phyloP scores from a whole-genome alignment of 176 grass and related monocot genomes.

The Ensete ventricosum region DNA sequence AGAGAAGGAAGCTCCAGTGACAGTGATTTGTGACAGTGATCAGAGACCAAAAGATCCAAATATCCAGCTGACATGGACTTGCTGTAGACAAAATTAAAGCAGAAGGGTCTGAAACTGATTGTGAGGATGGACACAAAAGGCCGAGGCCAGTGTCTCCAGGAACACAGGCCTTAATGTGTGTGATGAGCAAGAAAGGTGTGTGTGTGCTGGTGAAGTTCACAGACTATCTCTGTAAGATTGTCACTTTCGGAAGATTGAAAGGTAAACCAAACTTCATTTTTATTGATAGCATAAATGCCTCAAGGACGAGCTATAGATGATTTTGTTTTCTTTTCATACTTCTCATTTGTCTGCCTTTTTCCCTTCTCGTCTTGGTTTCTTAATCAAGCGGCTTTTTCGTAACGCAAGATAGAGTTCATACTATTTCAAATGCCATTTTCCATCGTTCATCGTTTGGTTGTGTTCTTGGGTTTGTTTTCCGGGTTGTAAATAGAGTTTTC shows the following conservation, averaged over 20 bases:
- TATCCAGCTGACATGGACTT: conserved; percentile 1
- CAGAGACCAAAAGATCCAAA: conserved; percentile 8
- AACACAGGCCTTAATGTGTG: conserved; percentile 31
- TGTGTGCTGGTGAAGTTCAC: conserved; percentile 22
- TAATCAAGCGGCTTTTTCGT: no score
- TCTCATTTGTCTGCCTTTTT: no score
- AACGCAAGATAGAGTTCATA: no score
- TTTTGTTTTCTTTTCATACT: not conserved
- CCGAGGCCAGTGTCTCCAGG: conserved; percentile 25
- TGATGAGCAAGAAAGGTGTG: conserved; percentile 26
- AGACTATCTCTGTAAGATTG: conserved; percentile 21
- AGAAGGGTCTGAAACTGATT: not conserved
- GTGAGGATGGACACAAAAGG: conserved; percentile 7
- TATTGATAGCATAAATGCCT: not conserved
- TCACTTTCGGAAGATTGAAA: conserved; percentile 16
- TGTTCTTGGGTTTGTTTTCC: no score
- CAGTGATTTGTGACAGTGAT: conserved; percentile 7
- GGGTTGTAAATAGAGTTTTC: no score
- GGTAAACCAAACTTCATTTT: conserved; percentile 14
- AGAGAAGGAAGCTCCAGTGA: conserved; percentile 14
- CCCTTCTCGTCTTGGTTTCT: no score
- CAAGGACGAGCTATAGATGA: no score
- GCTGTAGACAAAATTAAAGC: not conserved
- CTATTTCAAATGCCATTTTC: no score
- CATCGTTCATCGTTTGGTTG: no score